Conservation (phyloP, 805 yeast species). For the Candida peoriensis region DNA sequence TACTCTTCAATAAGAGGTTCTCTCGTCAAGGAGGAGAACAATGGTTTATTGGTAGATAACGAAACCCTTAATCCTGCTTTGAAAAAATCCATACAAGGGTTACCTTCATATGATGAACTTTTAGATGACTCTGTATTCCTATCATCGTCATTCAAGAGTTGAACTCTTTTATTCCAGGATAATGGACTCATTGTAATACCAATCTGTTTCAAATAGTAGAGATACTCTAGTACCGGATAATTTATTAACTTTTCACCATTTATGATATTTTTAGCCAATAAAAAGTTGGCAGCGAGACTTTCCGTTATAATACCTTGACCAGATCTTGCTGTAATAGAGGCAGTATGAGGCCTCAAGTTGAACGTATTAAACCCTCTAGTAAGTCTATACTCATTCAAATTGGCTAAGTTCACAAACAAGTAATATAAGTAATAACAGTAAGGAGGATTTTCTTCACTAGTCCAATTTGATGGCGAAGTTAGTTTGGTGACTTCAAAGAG, state of each 20-base stretch:
- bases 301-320: constrained; percentile 25
- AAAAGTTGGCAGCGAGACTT: constrained; percentile 18
- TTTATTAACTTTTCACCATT: constrained; percentile 22
- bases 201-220: constrained; percentile 24
- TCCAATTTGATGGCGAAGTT: constrained; percentile 29
- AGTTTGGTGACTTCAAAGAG: constrained; percentile 17
- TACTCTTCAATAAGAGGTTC: constrained; percentile 27
- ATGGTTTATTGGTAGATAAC: constrained; percentile 22
- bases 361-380: constrained; percentile 13
- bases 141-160: constrained; percentile 21
- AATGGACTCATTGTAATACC: constrained; percentile 26
- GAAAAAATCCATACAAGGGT: constrained; percentile 23
- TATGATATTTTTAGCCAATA: constrained; percentile 19
- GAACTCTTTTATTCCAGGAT: constrained; percentile 25
- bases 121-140: constrained; percentile 5
- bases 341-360: constrained; percentile 20
- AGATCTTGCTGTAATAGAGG: constrained; percentile 18
- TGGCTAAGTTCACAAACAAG: constrained; percentile 22
- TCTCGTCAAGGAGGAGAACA: constrained; percentile 22
- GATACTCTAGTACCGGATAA: constrained; percentile 22
- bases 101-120: constrained; percentile 14
- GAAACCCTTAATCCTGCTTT: constrained; percentile 21
- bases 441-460: constrained; percentile 31
- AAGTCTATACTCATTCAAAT: constrained; percentile 18
- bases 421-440: constrained; percentile 34